Evolutionary conservation across 2,329 filamentous ascomycete species (phyloP), one percentile per base, ranked within the genome.

Genomic region (Alternaria postmessia): DNA sequence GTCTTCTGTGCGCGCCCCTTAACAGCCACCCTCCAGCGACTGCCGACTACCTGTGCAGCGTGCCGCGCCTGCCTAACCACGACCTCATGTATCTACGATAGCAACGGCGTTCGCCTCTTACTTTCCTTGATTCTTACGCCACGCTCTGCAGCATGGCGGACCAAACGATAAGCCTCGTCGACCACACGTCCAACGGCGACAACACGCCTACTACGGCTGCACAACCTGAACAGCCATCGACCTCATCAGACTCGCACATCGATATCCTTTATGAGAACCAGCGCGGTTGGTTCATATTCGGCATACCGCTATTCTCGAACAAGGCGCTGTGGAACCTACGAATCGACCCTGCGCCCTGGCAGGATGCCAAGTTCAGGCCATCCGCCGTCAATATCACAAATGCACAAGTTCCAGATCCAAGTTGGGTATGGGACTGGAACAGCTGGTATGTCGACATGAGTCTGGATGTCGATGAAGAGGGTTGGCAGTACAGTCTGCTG

Each of bases 261-360:
- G 95, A 99, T 65, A 87, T 98, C 5, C 83, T 99, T 0, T 98
- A 96, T 78, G 95, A 99, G 78, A 99, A 99, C 74, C 92, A 99
- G 80, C 87, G 95, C 58, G 95, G 95, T 11, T 89, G 88, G 39
- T 96, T 97, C 74, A 83, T 96, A 63, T 98, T 94, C 71, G 94
- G 95, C 28, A 86, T 93, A 12, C 89, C 94, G 0, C 85, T 96
- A n/a, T 99, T 97, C 82, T 96, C 94, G 1, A 86, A 88, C 7
- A 90, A 89, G 64, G 94, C 94, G 2, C 85, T 99, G 1, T 77
- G 75, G 75, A 78, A 78, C 55, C 88, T 96, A 36, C 91, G 92
- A 62, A 86, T 96, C 49, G 95, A 99, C 73, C 93, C 94, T 0
- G 80, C 91, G 7, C 84, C 93, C 0, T 99, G 95, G 95, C 92